Conservation (phyloP, 306 rosid genomes). For the Biancaea sappan region DNA sequence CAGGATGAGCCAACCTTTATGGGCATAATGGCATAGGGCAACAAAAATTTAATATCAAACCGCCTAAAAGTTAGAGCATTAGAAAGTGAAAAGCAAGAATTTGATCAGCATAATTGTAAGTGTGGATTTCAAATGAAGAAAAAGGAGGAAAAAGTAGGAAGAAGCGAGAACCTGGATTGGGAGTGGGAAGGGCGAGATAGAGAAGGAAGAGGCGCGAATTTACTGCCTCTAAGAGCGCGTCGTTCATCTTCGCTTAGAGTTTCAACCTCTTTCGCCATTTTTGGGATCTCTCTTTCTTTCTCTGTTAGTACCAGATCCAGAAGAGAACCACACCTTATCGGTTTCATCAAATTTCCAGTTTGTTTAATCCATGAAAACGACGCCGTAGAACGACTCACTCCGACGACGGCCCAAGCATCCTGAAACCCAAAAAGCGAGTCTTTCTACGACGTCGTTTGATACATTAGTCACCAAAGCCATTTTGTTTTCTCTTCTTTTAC, state of each 20-base stretch:
- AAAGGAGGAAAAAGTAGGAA: background rate
- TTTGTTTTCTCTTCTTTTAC: too few relatives aligned
- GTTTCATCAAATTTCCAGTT: background rate
- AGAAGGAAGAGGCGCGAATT: constrained; percentile 87
- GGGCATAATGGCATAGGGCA: background rate
- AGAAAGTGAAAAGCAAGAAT: constrained; percentile 23
- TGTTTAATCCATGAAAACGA: too few relatives aligned
- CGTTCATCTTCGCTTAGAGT: constrained; percentile 75
- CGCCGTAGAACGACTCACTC: too few relatives aligned
- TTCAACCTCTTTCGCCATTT: constrained; percentile 60
- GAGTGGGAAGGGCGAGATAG: constrained; percentile 45
- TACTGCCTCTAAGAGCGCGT: constrained; percentile 86
- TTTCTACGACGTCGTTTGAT: too few relatives aligned
- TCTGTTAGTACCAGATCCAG: too few relatives aligned
- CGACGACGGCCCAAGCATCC: too few relatives aligned
- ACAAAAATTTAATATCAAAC: constrained; percentile 11
- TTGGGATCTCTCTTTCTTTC: too few relatives aligned
- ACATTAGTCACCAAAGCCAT: too few relatives aligned
- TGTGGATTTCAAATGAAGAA: background rate
- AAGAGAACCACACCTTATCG: too few relatives aligned
- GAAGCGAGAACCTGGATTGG: constrained; percentile 62
- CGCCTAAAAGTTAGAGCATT: constrained; percentile 29
- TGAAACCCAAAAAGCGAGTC: too few relatives aligned
- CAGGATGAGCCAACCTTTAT: constrained; percentile 88
- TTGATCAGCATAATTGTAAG: background rate